Conservation (phyloP, 805 yeast species). For the Saturnispora sekii region DNA sequence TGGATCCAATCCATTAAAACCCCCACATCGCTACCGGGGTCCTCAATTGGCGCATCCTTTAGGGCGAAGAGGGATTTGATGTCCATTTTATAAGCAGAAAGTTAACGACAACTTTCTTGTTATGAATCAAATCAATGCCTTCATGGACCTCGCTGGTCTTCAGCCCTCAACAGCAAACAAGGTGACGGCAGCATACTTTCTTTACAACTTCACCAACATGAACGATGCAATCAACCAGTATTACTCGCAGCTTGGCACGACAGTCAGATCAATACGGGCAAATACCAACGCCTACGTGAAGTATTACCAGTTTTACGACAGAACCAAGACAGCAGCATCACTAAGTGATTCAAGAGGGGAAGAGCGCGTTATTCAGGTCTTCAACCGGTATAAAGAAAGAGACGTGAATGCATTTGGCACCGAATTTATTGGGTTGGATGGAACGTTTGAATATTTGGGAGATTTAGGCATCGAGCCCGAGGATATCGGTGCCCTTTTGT, state of each 20-base stretch:
- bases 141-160: not conserved
- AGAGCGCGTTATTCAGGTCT: slow-evolving; percentile 24
- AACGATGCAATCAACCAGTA: slow-evolving; percentile 11
- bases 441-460: slow-evolving; percentile 57
- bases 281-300: not conserved
- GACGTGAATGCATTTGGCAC: slow-evolving; percentile 18
- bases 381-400: slow-evolving; percentile 24
- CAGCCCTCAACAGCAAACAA: not conserved
- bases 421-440: slow-evolving; percentile 58
- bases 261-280: not conserved
- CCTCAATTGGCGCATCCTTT: not conserved
- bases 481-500: slow-evolving; percentile 56
- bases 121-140: slow-evolving; percentile 3
- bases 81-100: too few relatives aligned
- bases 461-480: slow-evolving; percentile 70
- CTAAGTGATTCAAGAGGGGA: not conserved
- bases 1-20: slow-evolving; percentile 6
- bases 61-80: too few relatives aligned
- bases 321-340: not conserved
- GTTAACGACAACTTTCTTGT: not conserved
- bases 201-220: not conserved
- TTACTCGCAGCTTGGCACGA: slow-evolving; percentile 1
- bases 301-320: slow-evolving; percentile 1
- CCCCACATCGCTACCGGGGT: not conserved
- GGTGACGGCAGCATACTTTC: slow-evolving; percentile 2